Conservation (phyloP, 768 basidiomycete genomes). For the Boletus coccyginus region DNA sequence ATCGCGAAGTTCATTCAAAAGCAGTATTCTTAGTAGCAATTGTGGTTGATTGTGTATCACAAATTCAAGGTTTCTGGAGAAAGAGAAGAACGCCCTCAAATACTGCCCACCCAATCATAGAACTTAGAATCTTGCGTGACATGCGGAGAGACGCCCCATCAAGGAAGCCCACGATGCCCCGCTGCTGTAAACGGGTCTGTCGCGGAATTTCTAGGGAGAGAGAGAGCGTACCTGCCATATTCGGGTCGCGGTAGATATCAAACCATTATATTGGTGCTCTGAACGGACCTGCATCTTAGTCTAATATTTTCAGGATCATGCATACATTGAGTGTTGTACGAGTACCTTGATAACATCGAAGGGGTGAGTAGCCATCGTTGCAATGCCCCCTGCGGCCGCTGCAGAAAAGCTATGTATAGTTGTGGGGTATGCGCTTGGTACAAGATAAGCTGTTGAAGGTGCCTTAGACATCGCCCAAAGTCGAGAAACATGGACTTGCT, state of each 20-base stretch:
- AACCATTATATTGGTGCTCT: slow-evolving; percentile 69
- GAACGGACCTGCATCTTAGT: slow-evolving; percentile 92
- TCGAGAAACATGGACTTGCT: slow-evolving; percentile 40
- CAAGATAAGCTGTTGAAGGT: slow-evolving; percentile 35
- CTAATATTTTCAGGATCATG: slow-evolving; percentile 36
- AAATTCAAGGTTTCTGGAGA: slow-evolving; percentile 35
- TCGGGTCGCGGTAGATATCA: slow-evolving; percentile 59
- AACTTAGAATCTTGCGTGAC: slow-evolving; percentile 82
- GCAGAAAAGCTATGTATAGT: slow-evolving; percentile 64
- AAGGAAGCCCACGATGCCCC: slow-evolving; percentile 78
- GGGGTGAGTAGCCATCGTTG: slow-evolving; percentile 84
- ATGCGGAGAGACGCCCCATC: slow-evolving; percentile 82
- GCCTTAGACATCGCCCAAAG: slow-evolving; percentile 6
- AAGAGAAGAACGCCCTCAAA: slow-evolving; percentile 78
- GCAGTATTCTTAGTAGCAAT: slow-evolving; percentile 57
- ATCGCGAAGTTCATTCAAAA: slow-evolving; percentile 92
- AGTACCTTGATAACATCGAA: slow-evolving; percentile 93
- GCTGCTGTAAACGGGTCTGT: slow-evolving; percentile 52
- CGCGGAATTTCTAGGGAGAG: neutral
- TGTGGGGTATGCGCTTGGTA: slow-evolving; percentile 44
- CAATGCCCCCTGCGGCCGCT: slow-evolving; percentile 78
- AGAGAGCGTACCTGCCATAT: slow-evolving; percentile 61
- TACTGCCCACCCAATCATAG: slow-evolving; percentile 89
- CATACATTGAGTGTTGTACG: neutral
- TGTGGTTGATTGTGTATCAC: neutral